Evolutionary conservation across 345 rosid genomes (phyloP).

Genomic region (Toxicodendron radicans): DNA sequence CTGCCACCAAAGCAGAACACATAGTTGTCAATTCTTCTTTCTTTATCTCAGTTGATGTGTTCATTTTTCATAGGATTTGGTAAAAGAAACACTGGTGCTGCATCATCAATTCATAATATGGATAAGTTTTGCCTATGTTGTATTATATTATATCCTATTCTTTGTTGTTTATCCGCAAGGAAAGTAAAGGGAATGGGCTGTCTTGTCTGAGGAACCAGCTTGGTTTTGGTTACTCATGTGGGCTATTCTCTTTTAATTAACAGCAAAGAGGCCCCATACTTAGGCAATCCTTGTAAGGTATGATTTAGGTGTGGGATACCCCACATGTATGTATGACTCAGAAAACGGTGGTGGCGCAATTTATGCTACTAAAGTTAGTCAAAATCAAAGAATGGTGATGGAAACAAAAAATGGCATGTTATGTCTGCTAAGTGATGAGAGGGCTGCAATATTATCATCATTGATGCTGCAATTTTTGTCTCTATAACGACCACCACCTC

Average conservation of each 20-base stretch:
- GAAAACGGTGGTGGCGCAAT: slow-evolving; percentile 28
- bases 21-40: too few relatives aligned
- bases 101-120: neutral
- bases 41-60: too few relatives aligned
- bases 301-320: neutral
- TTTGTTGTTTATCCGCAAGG: neutral
- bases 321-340: slow-evolving; percentile 9
- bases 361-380: slow-evolving; percentile 18
- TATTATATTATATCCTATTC: neutral
- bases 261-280: slow-evolving; percentile 21
- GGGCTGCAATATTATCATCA: slow-evolving; percentile 2
- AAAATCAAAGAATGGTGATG: neutral
- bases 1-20: too few relatives aligned
- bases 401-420: neutral
- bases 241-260: slow-evolving; percentile 16
- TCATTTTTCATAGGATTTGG: too few relatives aligned
- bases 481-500: slow-evolving; percentile 16
- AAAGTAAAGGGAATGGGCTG: neutral
- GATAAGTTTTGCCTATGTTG: neutral
- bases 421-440: neutral
- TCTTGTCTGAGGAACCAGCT: slow-evolving; percentile 1
- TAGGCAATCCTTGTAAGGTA: neutral
- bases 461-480: slow-evolving; percentile 11
- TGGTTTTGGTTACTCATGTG: slow-evolving; percentile 12
- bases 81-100: neutral